A percentile compares a stretch with the other conserved stretches of the same genome.
Evolutionary conservation across 2,329 filamentous ascomycete species (phyloP).

Genomic region (Eurotiales sp.): DNA sequence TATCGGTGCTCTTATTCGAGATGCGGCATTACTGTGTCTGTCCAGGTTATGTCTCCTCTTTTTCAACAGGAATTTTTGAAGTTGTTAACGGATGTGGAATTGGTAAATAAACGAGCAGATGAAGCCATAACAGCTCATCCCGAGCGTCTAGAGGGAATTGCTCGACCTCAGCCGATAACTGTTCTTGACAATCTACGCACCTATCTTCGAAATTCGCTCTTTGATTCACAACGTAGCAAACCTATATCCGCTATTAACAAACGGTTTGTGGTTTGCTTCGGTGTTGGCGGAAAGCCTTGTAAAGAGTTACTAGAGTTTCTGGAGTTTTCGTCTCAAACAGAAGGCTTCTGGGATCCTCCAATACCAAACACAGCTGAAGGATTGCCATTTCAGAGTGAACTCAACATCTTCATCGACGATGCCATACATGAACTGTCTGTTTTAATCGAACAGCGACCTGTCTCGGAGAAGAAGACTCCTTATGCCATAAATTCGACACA

Average conservation of each 20-base stretch:
- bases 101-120: constrained; percentile 53
- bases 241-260: constrained; percentile 59
- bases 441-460: constrained; percentile 46
- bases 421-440: constrained; percentile 55
- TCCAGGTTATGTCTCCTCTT: constrained; percentile 52
- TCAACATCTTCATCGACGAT: constrained; percentile 55
- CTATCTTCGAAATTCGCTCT: constrained; percentile 59
- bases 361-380: constrained; percentile 29
- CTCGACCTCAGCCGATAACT: constrained; percentile 50
- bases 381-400: constrained; percentile 38
- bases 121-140: constrained; percentile 50
- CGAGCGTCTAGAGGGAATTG: constrained; percentile 51
- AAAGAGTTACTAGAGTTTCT: constrained; percentile 54
- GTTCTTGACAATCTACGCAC: constrained; percentile 55
- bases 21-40: constrained; percentile 53
- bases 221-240: constrained; percentile 47
- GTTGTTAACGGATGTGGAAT: constrained; percentile 52
- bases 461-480: constrained; percentile 34
- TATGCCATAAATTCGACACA: constrained; percentile 29
- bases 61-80: constrained; percentile 47
- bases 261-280: constrained; percentile 61
- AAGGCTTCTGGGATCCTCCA: constrained; percentile 44
- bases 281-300: constrained; percentile 52
- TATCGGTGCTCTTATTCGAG: constrained; percentile 59
- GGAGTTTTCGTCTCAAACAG: constrained; percentile 50